Base-by-base conservation (phyloP, 169 alveolate species). In the Plasmodium cynomolgi region DNA sequence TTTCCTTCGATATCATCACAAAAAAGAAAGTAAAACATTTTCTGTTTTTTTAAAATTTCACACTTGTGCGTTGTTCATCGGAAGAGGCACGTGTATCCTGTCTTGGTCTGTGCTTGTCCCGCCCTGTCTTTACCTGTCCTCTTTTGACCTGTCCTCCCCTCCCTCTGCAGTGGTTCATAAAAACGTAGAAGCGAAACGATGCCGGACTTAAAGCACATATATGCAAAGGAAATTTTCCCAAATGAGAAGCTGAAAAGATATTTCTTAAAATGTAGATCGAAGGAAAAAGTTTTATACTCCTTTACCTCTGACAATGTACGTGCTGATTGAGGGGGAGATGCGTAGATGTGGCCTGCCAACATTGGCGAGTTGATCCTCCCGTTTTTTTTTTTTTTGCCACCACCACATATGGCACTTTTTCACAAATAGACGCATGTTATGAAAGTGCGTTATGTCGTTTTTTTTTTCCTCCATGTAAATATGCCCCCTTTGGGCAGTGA, bases 201-300 rank as follows among this genome's bases (percentile, higher is more conserved):
- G 86, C 94, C 86, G n/a, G 88, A 80, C 44, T 77, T 88, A 79
- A 34, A 31, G 47, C 75, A 88, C 7, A 88, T 88, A 20, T 88
- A 80, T 58, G 82, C 88, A 34, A 88, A 54, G 71, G 83, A 88
- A 56, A 88, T 88, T 15, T 37, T 88, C 44, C 83, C 84, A 79
- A 88, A 80, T 79, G 74, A 88, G 73, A 77, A 88, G 54, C 34
- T 88, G 34, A 88, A 88, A 79, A 88, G 73, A 23, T 79, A 77
- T 88, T 88, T 88, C 73, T 79, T 88, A 34, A 88, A 88, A 88
- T 88, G 84, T 79, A 56, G 94, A 88, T 62, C 94, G 44, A 88
- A 88, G 73, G 81, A 75, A 88, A 88, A 88, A 41, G 94, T 88
- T 9, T 47, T 88, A 50, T 88, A 88, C 72, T 88, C 94, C 62